Evolutionary conservation across 345 rosid species (phyloP), one percentile per base, ranked within the genome.

Genomic region (Iberis pinnata): DNA sequence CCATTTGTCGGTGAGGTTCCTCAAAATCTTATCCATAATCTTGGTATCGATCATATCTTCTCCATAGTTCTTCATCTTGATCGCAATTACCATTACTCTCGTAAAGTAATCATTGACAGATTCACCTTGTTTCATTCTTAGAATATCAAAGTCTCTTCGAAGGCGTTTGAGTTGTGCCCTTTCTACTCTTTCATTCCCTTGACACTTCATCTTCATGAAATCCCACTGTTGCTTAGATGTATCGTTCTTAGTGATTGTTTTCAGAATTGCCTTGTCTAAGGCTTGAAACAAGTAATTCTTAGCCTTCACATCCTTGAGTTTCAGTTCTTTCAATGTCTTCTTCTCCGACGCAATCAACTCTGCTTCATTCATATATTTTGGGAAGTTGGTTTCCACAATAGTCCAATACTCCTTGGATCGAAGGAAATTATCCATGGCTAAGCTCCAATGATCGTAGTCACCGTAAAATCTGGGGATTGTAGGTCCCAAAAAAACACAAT

Each of bases 331-430:
- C 3, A 44, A 1, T 2, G 2, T 13, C 3, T 52, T 53, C 25
- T 18, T 53, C 1, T 22, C 17, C 13, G 20, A 2, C 9, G 10
- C 11, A 1, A 2, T 20, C 13, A 46, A 1, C 7, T 12, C 48
- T 1, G 1, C 19, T 6, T 25, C 41, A 9, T 1, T 38, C 6
- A 2, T 0, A 0, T 26, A 13, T 2, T 18, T 17, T 8, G 8
- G 2, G 17, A 3, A 49, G 0, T 56, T 27, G 4, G 15, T 12
- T 9, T 52, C 55, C 0, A 38, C 32, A 3, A 64, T 46, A 12
- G 4, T 8, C 43, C 59, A 54, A 8, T 64, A 64, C 0, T 64
- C 57, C 19, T 64, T 64, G 1, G 56, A 38, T 6, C 62, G 25
- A 4, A 56, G 22, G 16, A 64, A 36, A 31, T 64, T 55, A 0